Evolutionary conservation across 2,329 filamentous ascomycete species (phyloP), one percentile per base, ranked within the genome.

Genomic region (Penicillium sclerotigenum): DNA sequence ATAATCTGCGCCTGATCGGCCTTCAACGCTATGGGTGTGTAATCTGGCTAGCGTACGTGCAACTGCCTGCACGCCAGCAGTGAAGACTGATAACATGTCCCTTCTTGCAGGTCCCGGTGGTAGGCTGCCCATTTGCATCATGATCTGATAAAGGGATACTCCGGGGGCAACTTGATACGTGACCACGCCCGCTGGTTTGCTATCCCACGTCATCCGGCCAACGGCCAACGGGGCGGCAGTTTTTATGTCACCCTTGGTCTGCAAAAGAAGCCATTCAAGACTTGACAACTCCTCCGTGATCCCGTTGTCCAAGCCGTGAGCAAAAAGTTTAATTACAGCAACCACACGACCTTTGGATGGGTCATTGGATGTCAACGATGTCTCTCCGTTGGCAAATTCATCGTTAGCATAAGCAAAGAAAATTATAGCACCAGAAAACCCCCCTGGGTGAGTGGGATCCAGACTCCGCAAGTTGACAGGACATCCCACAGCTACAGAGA

Each of bases 221-320:
- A 50, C 28, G 1, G 36, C 47, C 7, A 50, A 24, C 14, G 47
- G 47, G 14, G 47, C 26, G 6, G 47, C 28, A 42, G 47, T 50
- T 16, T 16, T 42, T 26, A 50, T 50, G 7, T 50, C 47, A 24
- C 36, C 14, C 7, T 42, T 50, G 2, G 36, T 50, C 6, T 50
- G 47, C 14, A 50, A 8, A 22, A 50, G 37, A 29, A 50, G 36
- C 37, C 47, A 50, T 42, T 50, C 47, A 18, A 50, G 36, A 11
- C 47, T 50, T 31, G 47, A 50, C 20, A 50, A 22, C 28, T 50
- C 47, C 7, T 50, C 47, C 4, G 47, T 50, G 36, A 50, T 42
- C 3, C 47, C 47, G 10, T 50, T 42, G 14, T 50, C 47, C 20
- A 50, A 42, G 0, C 47, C 47, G 10, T 50, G 37, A 14, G 42